Evolutionary conservation across 106 monocot species (phyloP), one percentile per base, ranked within the genome.

Genomic region (Dendrobium chrysotoxum): DNA sequence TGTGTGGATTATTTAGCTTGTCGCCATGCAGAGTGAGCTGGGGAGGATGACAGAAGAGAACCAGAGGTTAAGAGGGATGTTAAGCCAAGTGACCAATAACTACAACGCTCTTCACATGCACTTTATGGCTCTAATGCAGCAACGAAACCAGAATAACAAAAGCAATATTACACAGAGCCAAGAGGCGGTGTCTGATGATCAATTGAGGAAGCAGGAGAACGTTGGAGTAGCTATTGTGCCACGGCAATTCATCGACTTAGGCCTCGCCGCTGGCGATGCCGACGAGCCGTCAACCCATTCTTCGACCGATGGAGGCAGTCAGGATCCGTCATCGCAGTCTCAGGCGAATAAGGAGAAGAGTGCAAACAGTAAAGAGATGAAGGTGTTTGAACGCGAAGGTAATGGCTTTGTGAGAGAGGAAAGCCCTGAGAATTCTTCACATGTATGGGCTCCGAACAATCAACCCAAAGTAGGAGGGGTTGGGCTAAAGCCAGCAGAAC

Each of bases 171-270:
- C 64, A 2, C 64, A 65, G 25, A 11, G 25, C 45, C 16, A 9
- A 23, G 31, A 25, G 42, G 10, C 42, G 0, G 58, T 40, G 21
- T n/a, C 23, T 67, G 79, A 47, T n/a, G 76, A n/a, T 9, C 64
- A n/a, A 2, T 6, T 26, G 12, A 75, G 40, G 40, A 78, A 35
- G 21, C 41, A 78, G 0, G 71, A 45, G 16, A 45, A 77, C 54
- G 44, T 40, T 6, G 83, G 79, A 31, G 75, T 84, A 0, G 4
- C 70, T 11, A 78, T 87, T 10, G 82, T 87, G 18, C 92, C 95
- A 9, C 79, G 94, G 58, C 94, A 98, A 50, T 98, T 98, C 92
- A 84, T 95, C 71, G 94, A 95, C 80, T 87, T 95, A 0, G 86
- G 87, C 10, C 86, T 64, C 4, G 66, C 85, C 0, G 81, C 77